Evolutionary conservation across 2,329 filamentous ascomycete genomes (phyloP).

Genomic region (Scedosporium aurantiacum): DNA sequence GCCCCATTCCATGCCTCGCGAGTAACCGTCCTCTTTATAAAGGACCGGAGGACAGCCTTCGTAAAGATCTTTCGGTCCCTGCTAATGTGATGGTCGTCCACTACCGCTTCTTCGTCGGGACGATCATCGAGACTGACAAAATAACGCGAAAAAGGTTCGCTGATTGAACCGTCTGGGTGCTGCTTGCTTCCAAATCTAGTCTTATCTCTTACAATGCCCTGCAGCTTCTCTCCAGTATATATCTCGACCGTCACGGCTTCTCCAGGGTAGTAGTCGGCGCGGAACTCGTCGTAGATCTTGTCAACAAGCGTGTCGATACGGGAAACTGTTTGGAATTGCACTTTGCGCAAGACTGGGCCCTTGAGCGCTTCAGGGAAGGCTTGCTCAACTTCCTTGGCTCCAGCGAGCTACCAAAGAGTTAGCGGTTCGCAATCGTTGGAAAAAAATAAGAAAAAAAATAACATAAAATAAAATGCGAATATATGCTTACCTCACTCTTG

Average conservation of each 20-base stretch:
- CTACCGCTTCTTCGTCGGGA: slow-evolving; percentile 60
- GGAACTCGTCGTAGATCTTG: slow-evolving; percentile 66
- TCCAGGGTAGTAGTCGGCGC: slow-evolving; percentile 81
- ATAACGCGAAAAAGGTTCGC: slow-evolving; percentile 66
- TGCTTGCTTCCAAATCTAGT: slow-evolving; percentile 56
- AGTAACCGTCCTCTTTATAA: slow-evolving; percentile 89
- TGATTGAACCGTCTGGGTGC: slow-evolving; percentile 57
- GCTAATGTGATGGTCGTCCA: slow-evolving; percentile 71
- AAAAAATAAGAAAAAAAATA: background rate
- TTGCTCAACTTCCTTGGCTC: slow-evolving; percentile 80
- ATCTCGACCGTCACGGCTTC: slow-evolving; percentile 69
- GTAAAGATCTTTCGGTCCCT: slow-evolving; percentile 89
- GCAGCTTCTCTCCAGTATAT: slow-evolving; percentile 55
- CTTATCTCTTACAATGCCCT: slow-evolving; percentile 76
- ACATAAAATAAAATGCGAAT: slow-evolving; percentile 11
- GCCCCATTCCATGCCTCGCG: slow-evolving; percentile 92
- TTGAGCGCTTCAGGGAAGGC: slow-evolving; percentile 86
- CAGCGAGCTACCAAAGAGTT: slow-evolving; percentile 45
- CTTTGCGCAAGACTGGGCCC: slow-evolving; percentile 76
- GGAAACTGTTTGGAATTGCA: slow-evolving; percentile 82
- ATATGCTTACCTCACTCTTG: slow-evolving; percentile 65
- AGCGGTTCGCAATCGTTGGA: slow-evolving; percentile 6
- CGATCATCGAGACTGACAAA: slow-evolving; percentile 64
- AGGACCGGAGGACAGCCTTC: slow-evolving; percentile 84
- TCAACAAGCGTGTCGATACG: slow-evolving; percentile 75